Conservation (phyloP, 345 rosid genomes). For the Populus euphratica region DNA sequence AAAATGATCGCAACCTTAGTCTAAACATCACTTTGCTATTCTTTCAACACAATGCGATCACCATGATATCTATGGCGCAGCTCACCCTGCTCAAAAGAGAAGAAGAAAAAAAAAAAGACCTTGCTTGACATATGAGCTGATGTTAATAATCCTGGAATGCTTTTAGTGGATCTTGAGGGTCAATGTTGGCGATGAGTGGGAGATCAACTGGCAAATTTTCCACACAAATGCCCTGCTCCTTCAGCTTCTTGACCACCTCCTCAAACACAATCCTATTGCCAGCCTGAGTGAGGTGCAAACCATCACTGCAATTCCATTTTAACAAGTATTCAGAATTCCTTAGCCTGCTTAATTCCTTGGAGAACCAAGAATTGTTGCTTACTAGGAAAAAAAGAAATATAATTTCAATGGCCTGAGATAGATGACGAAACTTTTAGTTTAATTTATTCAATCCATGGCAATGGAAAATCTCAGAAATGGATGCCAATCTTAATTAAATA, state of each 20-base stretch:
- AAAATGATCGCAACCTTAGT: neutral
- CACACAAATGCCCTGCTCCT: slow-evolving; percentile 44
- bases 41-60: no score
- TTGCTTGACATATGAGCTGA: neutral
- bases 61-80: neutral
- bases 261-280: slow-evolving; percentile 72
- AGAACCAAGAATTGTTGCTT: neutral
- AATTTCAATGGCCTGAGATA: neutral
- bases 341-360: neutral
- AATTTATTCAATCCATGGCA: neutral
- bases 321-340: neutral
- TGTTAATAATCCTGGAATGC: slow-evolving; percentile 35
- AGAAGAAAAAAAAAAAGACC: neutral
- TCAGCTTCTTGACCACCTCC: slow-evolving; percentile 59
- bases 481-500: neutral
- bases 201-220: slow-evolving; percentile 56
- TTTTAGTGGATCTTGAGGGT: slow-evolving; percentile 56
- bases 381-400: neutral
- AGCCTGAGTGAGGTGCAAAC: slow-evolving; percentile 54
- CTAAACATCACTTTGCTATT: no score
- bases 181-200: slow-evolving; percentile 56
- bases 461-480: neutral
- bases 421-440: neutral
- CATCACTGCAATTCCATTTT: slow-evolving; percentile 51
- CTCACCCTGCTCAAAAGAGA: neutral